phyloP scores from a whole-genome alignment of 2,329 filamentous ascomycete species.

The Fusarium albosuccineum region DNA sequence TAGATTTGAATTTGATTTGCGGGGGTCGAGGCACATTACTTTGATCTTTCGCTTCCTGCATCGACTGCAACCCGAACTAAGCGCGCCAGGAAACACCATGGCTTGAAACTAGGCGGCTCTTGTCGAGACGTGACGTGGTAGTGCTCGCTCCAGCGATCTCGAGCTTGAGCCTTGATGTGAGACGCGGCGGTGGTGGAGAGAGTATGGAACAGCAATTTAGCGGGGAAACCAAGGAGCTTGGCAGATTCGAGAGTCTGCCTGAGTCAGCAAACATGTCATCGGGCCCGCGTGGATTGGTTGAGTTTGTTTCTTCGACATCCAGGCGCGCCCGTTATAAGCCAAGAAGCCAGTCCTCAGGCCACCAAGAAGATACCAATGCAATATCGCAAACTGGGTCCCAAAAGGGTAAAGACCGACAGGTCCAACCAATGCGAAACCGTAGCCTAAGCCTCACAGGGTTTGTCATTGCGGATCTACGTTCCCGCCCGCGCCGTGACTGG shows the following conservation, averaged over 20 bases:
- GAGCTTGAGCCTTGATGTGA: constrained; percentile 1
- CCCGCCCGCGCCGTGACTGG: background rate
- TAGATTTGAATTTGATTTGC: background rate
- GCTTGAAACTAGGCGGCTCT: background rate
- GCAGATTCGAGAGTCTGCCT: background rate
- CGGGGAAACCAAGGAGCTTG: constrained; percentile 13
- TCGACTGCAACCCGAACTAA: constrained; percentile 31
- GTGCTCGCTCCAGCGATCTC: background rate
- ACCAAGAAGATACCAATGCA: background rate
- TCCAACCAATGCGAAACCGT: background rate
- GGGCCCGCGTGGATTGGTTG: constrained; percentile 17
- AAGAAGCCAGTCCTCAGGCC: background rate
- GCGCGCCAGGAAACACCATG: constrained; percentile 33
- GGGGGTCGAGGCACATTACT: background rate
- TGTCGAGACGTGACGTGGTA: background rate
- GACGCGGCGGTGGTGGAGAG: background rate
- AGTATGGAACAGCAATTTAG: background rate
- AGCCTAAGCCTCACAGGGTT: background rate
- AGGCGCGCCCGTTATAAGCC: no score
- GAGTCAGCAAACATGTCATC: constrained; percentile 15
- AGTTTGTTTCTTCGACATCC: background rate
- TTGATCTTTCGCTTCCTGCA: constrained; percentile 36
- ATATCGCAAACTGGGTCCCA: constrained; percentile 24
- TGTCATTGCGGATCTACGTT: background rate
- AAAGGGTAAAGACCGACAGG: background rate